Evolutionary conservation across 2,329 filamentous ascomycete genomes (phyloP).

Genomic region (Scolecobasidium constrictum): DNA sequence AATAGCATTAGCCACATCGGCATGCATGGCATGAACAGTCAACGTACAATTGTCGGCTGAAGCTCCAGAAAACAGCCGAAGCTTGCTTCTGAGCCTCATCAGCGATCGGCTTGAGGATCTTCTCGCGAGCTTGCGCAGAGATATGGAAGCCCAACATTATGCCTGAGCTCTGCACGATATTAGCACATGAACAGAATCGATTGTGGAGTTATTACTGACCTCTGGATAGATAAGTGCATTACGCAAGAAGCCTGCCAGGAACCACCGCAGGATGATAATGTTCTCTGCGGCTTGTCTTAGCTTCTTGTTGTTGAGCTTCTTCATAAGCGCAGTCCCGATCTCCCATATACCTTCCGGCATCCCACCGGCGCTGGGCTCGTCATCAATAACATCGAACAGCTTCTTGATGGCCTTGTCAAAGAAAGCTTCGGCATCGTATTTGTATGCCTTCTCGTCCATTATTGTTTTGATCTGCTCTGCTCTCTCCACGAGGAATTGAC

Average conservation of each 20-base stretch:
- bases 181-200: conserved; percentile 16
- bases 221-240: conserved; percentile 83
- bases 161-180: conserved; percentile 39
- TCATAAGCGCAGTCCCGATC: conserved; percentile 72
- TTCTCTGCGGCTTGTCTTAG: conserved; percentile 4
- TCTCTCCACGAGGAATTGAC: conserved; percentile 79
- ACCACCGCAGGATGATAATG: conserved; percentile 63
- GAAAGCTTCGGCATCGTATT: conserved; percentile 65
- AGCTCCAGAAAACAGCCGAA: conserved; percentile 6
- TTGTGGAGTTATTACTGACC: conserved; percentile 33
- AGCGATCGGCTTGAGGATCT: conserved; percentile 60
- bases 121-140: conserved; percentile 79
- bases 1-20: conserved; percentile 22
- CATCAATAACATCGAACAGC: conserved; percentile 77
- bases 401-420: conserved; percentile 72
- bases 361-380: conserved; percentile 64
- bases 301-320: conserved; percentile 59
- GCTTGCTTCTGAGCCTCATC: conserved; percentile 70
- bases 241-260: conserved; percentile 79
- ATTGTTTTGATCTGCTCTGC: conserved; percentile 61
- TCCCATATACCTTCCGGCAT: conserved; percentile 79
- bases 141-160: conserved; percentile 83
- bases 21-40: background rate
- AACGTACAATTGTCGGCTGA: conserved; percentile 6
- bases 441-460: conserved; percentile 53